These are phyloP conservation scores for Elsinoe fawcettii DNA, from an alignment of 2,329 filamentous ascomycete genomes.

Conservation along the genomic window DNA sequence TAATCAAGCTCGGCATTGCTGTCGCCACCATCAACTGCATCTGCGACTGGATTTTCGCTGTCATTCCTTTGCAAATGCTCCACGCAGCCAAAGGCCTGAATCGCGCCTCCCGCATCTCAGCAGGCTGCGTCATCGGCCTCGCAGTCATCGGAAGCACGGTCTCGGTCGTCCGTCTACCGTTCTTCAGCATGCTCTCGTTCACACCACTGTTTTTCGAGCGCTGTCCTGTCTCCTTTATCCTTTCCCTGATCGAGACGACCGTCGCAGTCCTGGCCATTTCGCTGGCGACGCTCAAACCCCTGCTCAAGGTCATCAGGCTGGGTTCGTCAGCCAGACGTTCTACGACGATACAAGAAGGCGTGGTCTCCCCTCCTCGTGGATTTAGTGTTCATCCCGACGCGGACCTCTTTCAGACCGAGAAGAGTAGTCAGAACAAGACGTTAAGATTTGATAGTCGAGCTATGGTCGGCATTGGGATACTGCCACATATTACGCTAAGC, in stretches of 20 bases:
- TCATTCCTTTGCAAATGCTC: slow-evolving; percentile 8
- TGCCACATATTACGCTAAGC: slow-evolving; percentile 15
- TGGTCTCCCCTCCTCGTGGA: background rate
- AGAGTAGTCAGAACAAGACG: background rate
- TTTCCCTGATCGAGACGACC: slow-evolving; percentile 8
- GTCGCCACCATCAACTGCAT: slow-evolving; percentile 6
- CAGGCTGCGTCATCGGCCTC: slow-evolving; percentile 1
- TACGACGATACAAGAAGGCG: too few relatives aligned
- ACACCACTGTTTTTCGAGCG: background rate
- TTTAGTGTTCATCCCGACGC: background rate
- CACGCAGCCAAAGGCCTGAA: background rate
- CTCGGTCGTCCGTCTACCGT: background rate
- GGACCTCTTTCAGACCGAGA: background rate
- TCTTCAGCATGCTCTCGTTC: slow-evolving; percentile 7
- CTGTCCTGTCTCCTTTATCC: background rate
- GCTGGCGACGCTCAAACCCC: slow-evolving; percentile 11
- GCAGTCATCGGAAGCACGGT: slow-evolving; percentile 4
- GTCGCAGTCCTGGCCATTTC: slow-evolving; percentile 5
- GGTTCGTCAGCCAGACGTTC: background rate
- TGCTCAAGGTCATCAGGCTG: background rate
- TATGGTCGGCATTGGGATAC: slow-evolving; percentile 9
- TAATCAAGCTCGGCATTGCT: slow-evolving; percentile 2
- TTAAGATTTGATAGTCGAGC: background rate
- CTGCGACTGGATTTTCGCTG: slow-evolving; percentile 13
- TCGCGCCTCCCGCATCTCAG: background rate